These are phyloP conservation scores for Pleurozium schreberi DNA, from an alignment of 225 moss, liverwort and hornwort genomes.

Conservation along the genomic window DNA sequence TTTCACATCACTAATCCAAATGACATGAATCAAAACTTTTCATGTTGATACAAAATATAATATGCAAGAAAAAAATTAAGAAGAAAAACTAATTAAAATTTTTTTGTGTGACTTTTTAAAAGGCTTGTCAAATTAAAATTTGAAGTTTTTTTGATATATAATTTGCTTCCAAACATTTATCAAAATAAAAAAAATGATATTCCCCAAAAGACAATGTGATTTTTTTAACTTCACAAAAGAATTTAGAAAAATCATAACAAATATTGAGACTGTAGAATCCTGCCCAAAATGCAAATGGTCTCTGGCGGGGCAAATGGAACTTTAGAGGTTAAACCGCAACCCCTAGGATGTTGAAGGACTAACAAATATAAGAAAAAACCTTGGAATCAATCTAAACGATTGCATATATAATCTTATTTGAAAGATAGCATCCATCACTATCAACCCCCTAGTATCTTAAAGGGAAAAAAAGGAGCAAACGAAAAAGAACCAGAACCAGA, in stretches of 20 bases:
- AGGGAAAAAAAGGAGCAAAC: too few species aligned
- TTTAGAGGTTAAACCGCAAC: not conserved
- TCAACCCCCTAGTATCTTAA: too few species aligned
- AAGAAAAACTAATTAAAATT: too few species aligned
- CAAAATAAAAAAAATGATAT: not conserved
- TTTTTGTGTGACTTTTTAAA: too few species aligned
- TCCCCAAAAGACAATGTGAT: fast-evolving
- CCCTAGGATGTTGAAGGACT: not conserved
- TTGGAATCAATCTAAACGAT: not conserved
- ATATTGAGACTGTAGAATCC: fast-evolving
- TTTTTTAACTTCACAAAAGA: not conserved
- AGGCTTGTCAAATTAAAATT: too few species aligned
- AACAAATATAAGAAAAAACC: not conserved
- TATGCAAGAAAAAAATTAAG: not conserved
- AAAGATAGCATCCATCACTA: not conserved
- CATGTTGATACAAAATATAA: not conserved
- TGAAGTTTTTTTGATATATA: too few species aligned
- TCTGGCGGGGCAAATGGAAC: fast-evolving
- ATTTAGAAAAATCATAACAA: not conserved
- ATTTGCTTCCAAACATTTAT: fast-evolving
- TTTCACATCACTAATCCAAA: not conserved
- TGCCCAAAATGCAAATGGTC: not conserved
- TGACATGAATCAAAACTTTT: not conserved
- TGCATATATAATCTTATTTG: not conserved
- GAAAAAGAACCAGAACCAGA: not conserved